A percentile compares a stretch with the other conserved stretches of the same genome.
Conservation (phyloP, 2,329 filamentous ascomycete genomes). For the Cadophora gregata region DNA sequence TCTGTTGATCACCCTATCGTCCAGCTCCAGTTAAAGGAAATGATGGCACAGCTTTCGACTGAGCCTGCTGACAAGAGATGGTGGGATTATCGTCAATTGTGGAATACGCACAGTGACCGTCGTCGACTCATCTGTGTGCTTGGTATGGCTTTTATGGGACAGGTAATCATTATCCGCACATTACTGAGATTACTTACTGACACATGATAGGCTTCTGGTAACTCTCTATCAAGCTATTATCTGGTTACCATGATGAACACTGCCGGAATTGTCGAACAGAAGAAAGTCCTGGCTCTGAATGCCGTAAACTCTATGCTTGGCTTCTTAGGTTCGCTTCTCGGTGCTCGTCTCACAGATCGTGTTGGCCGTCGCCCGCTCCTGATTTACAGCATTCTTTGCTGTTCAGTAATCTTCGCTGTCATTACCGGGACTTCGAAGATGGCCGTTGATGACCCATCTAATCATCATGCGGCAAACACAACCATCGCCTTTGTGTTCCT, state of each 20-base stretch:
- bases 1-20: conserved; percentile 32
- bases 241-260: conserved; percentile 36
- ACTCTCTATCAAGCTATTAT: conserved; percentile 42
- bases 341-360: conserved; percentile 35
- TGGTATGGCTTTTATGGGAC: conserved; percentile 39
- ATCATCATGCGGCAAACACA: conserved; percentile 44
- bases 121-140: conserved; percentile 35
- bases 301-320: conserved; percentile 41
- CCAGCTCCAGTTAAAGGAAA: conserved; percentile 34
- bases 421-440: conserved; percentile 56
- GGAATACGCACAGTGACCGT: conserved; percentile 32
- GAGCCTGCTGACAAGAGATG: conserved; percentile 38
- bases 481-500: conserved; percentile 53
- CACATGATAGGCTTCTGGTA: conserved; percentile 34
- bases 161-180: conserved; percentile 12
- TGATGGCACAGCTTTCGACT: conserved; percentile 31
- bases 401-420: conserved; percentile 54
- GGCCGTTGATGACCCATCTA: conserved; percentile 19
- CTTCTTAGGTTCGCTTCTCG: conserved; percentile 47
- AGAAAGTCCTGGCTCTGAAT: conserved; percentile 52
- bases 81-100: conserved; percentile 39
- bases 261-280: conserved; percentile 44
- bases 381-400: conserved; percentile 54
- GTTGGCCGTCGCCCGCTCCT: conserved; percentile 49
- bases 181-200: not conserved